phyloP scores from a whole-genome alignment of 352 stramenopile species.

The Phytopythium litorale region DNA sequence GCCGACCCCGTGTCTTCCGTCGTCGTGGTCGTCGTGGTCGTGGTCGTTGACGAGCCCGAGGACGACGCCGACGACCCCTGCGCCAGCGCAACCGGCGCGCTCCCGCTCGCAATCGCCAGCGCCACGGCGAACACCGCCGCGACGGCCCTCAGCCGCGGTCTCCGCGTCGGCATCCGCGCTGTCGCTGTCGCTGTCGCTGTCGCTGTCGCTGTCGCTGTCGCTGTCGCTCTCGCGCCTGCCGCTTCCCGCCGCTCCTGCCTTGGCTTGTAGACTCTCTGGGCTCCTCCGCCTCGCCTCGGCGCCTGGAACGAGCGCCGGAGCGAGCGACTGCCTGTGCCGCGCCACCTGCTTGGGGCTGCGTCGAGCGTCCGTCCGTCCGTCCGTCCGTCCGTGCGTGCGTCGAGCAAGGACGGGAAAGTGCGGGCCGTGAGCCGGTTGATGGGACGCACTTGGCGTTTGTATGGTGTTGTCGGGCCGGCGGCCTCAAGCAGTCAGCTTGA shows the following conservation, averaged over 20 bases:
- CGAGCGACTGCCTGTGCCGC: not conserved
- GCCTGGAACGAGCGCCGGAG: not conserved
- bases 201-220: not conserved
- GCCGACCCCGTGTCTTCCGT: not conserved
- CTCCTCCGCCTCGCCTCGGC: not conserved
- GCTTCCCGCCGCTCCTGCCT: not conserved
- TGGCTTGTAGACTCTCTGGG: not conserved
- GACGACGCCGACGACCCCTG: slow-evolving; percentile 3
- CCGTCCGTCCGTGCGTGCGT: not conserved
- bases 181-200: not conserved
- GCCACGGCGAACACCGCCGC: not conserved
- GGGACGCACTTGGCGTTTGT: not conserved
- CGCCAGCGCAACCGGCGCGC: not conserved
- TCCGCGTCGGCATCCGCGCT: not conserved
- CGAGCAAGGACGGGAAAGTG: slow-evolving; percentile 1
- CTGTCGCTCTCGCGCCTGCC: not conserved
- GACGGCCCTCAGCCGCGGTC: not conserved
- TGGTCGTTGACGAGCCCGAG: slow-evolving; percentile 5
- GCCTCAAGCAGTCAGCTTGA: not conserved
- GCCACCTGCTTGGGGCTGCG: not conserved
- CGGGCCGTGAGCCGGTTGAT: not conserved
- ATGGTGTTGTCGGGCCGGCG: not conserved
- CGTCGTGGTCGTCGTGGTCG: slow-evolving; percentile 8
- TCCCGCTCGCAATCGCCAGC: not conserved
- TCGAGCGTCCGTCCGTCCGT: not conserved